Evolutionary conservation across 2,329 filamentous ascomycete genomes (phyloP), one percentile per base, ranked within the genome.

Genomic region (Diaporthe batatas): DNA sequence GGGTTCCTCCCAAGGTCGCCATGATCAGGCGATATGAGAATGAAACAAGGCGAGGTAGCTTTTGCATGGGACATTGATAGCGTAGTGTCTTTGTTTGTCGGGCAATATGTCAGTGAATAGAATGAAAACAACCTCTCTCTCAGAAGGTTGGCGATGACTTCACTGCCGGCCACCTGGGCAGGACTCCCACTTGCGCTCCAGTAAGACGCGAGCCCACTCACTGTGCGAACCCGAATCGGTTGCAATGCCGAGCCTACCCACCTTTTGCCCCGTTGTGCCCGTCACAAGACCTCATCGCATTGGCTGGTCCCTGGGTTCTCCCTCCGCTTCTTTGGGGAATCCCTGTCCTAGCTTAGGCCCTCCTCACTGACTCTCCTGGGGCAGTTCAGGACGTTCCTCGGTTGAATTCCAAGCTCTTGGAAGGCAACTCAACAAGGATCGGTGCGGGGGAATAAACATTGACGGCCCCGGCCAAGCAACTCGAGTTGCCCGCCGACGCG

Each of bases 291-390:
- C 47, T 4, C 2, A 3, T 39, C 14, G 32, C 32, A 67, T 67
- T 39, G 62, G 47, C 62, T 10, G 21, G 62, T 23, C 18, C 62
- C 62, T 44, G 44, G 29, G n/a, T 49, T 23, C 18, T 44, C 12
- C 25, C 25, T 16, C 39, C n/a, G 5, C 32, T 29, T 39, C 34
- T 65, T 44, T 44, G 70, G 70, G 47, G 70, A 62, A 72, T 72
- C 70, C 70, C 39, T 72, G 70, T 21, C 44, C 44, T 29, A 34
- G 59, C 18, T 34, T 39, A 64, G 29, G 12, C 39, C 39, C 16
- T 14, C 12, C 39, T 42, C 39, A 42, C 12, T 14, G n/a, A n/a
- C n/a, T n/a, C n/a, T n/a, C n/a, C n/a, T n/a, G n/a, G n/a, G n/a
- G n/a, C 39, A 42, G 39, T 42, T 42, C 16, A 42, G 39, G 12